Evolutionary conservation across 2,329 filamentous ascomycete species (phyloP).

Genomic region (Scedosporium boydii): DNA sequence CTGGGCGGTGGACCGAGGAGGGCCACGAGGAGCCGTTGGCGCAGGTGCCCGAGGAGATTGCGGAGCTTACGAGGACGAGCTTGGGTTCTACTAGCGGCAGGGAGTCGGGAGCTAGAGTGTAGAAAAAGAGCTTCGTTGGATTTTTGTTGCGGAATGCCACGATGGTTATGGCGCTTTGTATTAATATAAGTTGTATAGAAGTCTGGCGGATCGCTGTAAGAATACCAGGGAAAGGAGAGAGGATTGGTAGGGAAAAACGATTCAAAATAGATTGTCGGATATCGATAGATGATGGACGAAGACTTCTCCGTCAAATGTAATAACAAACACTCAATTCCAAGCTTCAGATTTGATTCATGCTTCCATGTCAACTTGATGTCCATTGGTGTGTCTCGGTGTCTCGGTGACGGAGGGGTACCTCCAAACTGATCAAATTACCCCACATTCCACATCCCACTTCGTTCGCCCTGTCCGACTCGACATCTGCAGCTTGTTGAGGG

Average conservation of each 20-base stretch:
- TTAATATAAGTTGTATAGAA: too few relatives aligned
- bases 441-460: neutral
- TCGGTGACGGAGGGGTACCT: constrained; percentile 2
- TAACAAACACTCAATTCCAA: too few relatives aligned
- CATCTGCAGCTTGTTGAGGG: too few relatives aligned
- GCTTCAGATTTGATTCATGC: neutral
- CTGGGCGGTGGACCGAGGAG: constrained; percentile 22
- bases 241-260: too few relatives aligned
- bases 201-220: too few relatives aligned
- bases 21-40: constrained; percentile 23
- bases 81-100: neutral
- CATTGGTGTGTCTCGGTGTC: neutral
- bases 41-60: neutral
- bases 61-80: neutral
- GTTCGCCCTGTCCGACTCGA: neutral
- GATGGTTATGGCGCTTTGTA: too few relatives aligned
- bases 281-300: too few relatives aligned
- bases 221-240: too few relatives aligned
- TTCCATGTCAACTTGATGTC: neutral
- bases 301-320: too few relatives aligned
- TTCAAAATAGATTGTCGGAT: too few relatives aligned
- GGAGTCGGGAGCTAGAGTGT: neutral
- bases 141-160: neutral
- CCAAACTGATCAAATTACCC: neutral
- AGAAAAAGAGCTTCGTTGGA: neutral